These are phyloP conservation scores for Thozetella sp. DNA, from an alignment of 495 filamentous ascomycete genomes.

Conservation along the genomic window DNA sequence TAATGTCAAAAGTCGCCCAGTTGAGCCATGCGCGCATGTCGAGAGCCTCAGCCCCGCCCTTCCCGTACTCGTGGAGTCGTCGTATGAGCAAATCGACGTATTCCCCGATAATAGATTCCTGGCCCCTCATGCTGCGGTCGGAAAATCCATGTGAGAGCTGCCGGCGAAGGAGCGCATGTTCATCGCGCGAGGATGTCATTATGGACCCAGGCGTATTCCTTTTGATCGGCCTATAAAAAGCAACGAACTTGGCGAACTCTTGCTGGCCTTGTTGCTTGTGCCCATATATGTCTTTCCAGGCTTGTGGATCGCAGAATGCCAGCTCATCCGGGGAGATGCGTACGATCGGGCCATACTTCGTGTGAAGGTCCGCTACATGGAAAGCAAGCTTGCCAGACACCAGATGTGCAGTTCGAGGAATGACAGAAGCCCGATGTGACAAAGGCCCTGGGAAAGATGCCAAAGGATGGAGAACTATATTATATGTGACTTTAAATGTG, in stretches of 20 bases:
- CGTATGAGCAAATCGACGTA: slow-evolving; percentile 39
- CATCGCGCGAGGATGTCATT: slow-evolving; percentile 19
- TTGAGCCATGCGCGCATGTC: slow-evolving; percentile 51
- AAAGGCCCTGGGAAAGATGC: slow-evolving; percentile 50
- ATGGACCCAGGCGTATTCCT: slow-evolving; percentile 13
- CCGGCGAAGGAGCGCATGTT: slow-evolving; percentile 41
- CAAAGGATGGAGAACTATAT: slow-evolving; percentile 54
- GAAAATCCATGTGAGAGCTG: slow-evolving; percentile 50
- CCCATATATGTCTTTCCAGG: slow-evolving; percentile 64
- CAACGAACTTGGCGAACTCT: slow-evolving; percentile 35
- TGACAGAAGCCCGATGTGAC: slow-evolving; percentile 35
- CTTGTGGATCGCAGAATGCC: slow-evolving; percentile 45
- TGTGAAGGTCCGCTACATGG: slow-evolving; percentile 32
- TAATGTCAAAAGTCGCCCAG: slow-evolving; percentile 58
- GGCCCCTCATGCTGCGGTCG: slow-evolving; percentile 36
- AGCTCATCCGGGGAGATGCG: slow-evolving; percentile 57
- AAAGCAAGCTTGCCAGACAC: slow-evolving; percentile 14
- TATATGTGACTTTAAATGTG: slow-evolving; percentile 48
- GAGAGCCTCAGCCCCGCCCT: slow-evolving; percentile 1
- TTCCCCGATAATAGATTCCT: slow-evolving; percentile 34
- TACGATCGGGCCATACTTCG: slow-evolving; percentile 52
- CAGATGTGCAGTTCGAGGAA: slow-evolving; percentile 24
- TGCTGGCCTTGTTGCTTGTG: slow-evolving; percentile 16
- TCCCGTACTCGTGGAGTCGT: slow-evolving; percentile 14
- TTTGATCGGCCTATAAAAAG: slow-evolving; percentile 14